phyloP scores from a whole-genome alignment of 2,329 filamentous ascomycete species.

The Dothideomycetidae sp. region DNA sequence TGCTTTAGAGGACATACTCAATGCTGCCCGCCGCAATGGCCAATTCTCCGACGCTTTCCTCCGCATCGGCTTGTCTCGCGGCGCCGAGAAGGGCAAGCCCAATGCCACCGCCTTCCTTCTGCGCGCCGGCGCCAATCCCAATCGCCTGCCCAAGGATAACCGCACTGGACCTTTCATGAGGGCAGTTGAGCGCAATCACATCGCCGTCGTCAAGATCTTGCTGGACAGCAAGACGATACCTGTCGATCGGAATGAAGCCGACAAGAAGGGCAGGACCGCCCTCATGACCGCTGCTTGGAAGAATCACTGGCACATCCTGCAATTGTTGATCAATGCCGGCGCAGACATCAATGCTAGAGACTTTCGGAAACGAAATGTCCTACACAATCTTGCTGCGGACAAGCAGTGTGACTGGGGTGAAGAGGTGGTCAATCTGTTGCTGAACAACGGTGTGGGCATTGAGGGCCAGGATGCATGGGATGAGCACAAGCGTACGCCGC shows the following conservation, averaged over 20 bases:
- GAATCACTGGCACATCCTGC: conserved; percentile 27
- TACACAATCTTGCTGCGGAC: conserved; percentile 33
- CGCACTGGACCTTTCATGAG: conserved; percentile 24
- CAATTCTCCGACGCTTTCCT: conserved; percentile 27
- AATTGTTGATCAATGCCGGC: conserved; percentile 22
- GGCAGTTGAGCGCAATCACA: conserved; percentile 27
- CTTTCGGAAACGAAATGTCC: conserved; percentile 14
- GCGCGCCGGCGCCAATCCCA: conserved; percentile 25
- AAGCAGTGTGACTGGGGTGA: conserved; percentile 14
- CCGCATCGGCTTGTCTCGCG: conserved; percentile 27
- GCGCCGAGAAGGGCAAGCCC: conserved; percentile 24
- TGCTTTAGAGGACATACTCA: conserved; percentile 21
- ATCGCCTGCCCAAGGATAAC: conserved; percentile 16
- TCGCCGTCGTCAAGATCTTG: conserved; percentile 32
- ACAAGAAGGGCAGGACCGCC: conserved; percentile 32
- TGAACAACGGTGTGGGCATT: conserved; percentile 13
- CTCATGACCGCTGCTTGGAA: conserved; percentile 32
- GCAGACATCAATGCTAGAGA: conserved; percentile 16
- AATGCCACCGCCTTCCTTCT: conserved; percentile 22
- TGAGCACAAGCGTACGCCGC: conserved; percentile 14
- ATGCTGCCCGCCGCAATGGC: conserved; percentile 22
- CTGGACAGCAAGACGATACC: conserved; percentile 8
- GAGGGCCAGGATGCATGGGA: conserved; percentile 15
- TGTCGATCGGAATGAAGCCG: conserved; percentile 17
- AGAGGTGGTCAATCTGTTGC: conserved; percentile 15